These are phyloP conservation scores for Aspergillus fumigatus DNA, from an alignment of 2,329 filamentous ascomycete species.

Conservation along the genomic window DNA sequence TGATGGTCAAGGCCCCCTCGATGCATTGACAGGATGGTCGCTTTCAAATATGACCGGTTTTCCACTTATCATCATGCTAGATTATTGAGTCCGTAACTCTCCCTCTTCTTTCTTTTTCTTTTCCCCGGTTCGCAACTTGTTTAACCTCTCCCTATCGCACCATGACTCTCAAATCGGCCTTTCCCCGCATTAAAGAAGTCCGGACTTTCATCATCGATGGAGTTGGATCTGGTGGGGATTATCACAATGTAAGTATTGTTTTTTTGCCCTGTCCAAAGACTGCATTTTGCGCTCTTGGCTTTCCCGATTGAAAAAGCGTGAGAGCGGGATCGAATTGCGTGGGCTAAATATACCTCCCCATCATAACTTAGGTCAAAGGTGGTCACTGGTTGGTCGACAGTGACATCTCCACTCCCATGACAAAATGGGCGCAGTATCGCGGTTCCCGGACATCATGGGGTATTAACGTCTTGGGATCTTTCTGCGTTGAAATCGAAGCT, in stretches of 20 bases:
- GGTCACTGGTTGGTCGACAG: conserved; percentile 79
- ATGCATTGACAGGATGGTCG: not conserved
- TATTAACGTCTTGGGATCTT: conserved; percentile 91
- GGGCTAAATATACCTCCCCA: not conserved
- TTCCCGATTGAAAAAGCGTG: not conserved
- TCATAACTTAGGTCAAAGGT: conserved; percentile 37
- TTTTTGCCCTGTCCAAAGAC: not conserved
- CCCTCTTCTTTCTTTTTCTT: conserved; percentile 5
- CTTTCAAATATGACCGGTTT: conserved; percentile 15
- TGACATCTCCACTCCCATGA: conserved; percentile 89
- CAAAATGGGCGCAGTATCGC: conserved; percentile 81
- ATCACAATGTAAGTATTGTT: conserved; percentile 74
- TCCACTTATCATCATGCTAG: conserved; percentile 4
- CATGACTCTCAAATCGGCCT: conserved; percentile 30
- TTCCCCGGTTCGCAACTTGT: conserved; percentile 1
- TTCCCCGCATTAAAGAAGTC: conserved; percentile 43
- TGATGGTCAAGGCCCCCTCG: conserved; percentile 5
- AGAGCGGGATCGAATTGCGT: not conserved
- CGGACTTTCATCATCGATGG: conserved; percentile 45
- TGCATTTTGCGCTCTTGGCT: not conserved
- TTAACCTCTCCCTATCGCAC: conserved; percentile 7
- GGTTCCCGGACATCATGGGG: conserved; percentile 87
- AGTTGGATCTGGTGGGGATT: conserved; percentile 51
- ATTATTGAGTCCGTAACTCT: conserved; percentile 7
- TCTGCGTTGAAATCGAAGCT: conserved; percentile 84